These are phyloP conservation scores for Zygotorulaspora mrakii DNA, from an alignment of 1,139 yeast species.

Conservation along the genomic window DNA sequence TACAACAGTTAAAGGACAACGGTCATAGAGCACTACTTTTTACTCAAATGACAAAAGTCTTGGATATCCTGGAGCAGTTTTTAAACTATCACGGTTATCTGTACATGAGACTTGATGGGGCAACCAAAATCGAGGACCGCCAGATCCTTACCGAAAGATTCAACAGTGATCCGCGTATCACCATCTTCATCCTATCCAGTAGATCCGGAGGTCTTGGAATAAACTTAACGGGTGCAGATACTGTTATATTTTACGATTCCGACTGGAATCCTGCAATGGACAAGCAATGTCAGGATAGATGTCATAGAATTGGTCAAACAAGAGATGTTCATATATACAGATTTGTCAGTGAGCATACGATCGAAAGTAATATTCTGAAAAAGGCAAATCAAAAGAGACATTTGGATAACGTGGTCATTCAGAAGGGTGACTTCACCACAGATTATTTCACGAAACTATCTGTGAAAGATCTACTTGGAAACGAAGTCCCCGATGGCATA, in stretches of 20 bases:
- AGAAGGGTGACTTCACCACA: constrained; percentile 97
- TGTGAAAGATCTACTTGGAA: constrained; percentile 81
- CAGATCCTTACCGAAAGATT: constrained; percentile 91
- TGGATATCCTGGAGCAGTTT: constrained; percentile 90
- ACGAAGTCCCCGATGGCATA: constrained; percentile 44
- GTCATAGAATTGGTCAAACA: constrained; percentile 98
- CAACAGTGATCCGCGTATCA: constrained; percentile 79
- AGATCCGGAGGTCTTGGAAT: constrained; percentile 98
- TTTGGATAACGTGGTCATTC: constrained; percentile 92
- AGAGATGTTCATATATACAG: constrained; percentile 96
- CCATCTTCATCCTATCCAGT: constrained; percentile 88
- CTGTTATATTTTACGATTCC: constrained; percentile 97
- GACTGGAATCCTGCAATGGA: constrained; percentile 99
- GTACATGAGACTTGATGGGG: constrained; percentile 94
- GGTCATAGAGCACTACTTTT: constrained; percentile 95
- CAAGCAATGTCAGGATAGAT: constrained; percentile 97
- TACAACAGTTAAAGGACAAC: constrained; percentile 72
- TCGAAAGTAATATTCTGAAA: constrained; percentile 88
- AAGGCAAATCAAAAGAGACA: constrained; percentile 96
- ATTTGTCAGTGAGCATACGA: constrained; percentile 92
- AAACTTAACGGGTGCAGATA: constrained; percentile 96
- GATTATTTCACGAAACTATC: constrained; percentile 90
- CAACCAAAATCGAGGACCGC: constrained; percentile 95
- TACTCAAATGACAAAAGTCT: constrained; percentile 96
- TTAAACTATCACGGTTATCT: constrained; percentile 91